A percentile compares a stretch with the other conserved stretches of the same genome.
These are phyloP conservation scores for Astrothelium subdiscretum DNA, from an alignment of 495 filamentous ascomycete genomes.

Conservation along the genomic window DNA sequence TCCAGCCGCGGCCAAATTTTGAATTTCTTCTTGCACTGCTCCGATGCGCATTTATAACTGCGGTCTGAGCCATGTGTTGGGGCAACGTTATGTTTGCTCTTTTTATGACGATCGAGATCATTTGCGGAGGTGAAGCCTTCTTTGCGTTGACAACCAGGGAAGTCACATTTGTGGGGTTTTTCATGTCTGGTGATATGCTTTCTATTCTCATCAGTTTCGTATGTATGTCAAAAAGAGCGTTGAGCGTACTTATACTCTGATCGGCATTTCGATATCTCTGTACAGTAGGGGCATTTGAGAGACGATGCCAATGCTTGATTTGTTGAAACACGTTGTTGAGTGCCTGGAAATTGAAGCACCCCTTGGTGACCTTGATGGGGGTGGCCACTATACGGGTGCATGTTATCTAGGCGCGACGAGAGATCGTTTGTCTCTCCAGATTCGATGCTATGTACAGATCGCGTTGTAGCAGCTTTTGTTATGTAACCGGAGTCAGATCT, in stretches of 20 bases:
- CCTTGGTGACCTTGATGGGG: constrained; percentile 3
- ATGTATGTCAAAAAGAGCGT: neutral
- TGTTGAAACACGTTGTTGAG: neutral
- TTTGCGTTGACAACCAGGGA: constrained; percentile 8
- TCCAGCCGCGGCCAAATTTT: constrained; percentile 84
- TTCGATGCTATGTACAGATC: neutral
- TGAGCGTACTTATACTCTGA: constrained; percentile 18
- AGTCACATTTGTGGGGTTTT: constrained; percentile 13
- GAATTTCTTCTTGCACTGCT: neutral
- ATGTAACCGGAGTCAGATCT: neutral
- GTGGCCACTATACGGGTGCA: constrained; percentile 3
- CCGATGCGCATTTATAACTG: constrained; percentile 8
- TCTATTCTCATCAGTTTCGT: constrained; percentile 5
- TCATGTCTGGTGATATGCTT: constrained; percentile 16
- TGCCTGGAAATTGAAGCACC: neutral
- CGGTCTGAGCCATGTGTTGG: constrained; percentile 6
- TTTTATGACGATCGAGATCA: constrained; percentile 18
- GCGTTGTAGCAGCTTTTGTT: neutral
- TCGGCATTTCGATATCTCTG: constrained; percentile 17
- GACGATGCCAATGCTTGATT: constrained; percentile 11
- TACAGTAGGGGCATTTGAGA: constrained; percentile 12
- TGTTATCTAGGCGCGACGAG: neutral
- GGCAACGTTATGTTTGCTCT: constrained; percentile 5
- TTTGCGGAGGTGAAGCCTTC: constrained; percentile 19
- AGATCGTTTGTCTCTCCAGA: neutral